These are phyloP conservation scores for Ilex paraguariensis DNA, from an alignment of 305 asterid genomes.

Conservation along the genomic window DNA sequence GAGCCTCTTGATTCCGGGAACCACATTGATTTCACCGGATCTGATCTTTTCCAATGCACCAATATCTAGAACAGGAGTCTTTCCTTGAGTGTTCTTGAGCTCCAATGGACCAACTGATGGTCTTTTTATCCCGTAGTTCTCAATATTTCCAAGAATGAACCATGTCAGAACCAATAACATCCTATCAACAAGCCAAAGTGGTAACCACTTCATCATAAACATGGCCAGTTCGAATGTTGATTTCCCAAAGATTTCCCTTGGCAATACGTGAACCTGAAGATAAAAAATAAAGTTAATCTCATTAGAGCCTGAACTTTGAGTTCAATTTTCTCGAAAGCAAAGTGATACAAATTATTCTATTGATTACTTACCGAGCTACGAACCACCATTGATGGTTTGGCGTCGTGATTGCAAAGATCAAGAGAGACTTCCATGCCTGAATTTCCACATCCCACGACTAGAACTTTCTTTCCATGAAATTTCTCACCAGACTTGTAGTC, in stretches of 20 bases:
- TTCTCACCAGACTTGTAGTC: conserved; percentile 75
- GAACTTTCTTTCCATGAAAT: conserved; percentile 59
- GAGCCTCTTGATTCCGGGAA: conserved; percentile 58
- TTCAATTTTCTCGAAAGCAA: not conserved
- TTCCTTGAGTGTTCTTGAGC: conserved; percentile 68
- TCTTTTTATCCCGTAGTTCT: conserved; percentile 56
- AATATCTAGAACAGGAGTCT: conserved; percentile 84
- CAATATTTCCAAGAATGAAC: conserved; percentile 71
- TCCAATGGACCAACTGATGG: conserved; percentile 66
- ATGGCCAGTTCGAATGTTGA: conserved; percentile 73
- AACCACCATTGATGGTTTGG: conserved; percentile 70
- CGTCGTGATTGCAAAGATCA: conserved; percentile 72
- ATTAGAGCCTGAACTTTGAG: not conserved
- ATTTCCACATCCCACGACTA: conserved; percentile 88
- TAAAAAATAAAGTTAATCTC: not conserved
- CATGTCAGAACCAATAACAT: conserved; percentile 54
- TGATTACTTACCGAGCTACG: conserved; percentile 64
- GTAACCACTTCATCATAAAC: conserved; percentile 65
- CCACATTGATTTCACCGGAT: conserved; percentile 50
- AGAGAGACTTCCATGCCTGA: conserved; percentile 96
- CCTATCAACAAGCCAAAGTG: conserved; percentile 81
- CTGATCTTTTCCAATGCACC: conserved; percentile 69
- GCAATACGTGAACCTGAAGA: conserved; percentile 79
- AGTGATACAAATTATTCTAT: too few relatives aligned
- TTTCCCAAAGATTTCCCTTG: conserved; percentile 67